phyloP scores from a whole-genome alignment of 257 asterid genomes.

The Leptodermis oblonga region DNA sequence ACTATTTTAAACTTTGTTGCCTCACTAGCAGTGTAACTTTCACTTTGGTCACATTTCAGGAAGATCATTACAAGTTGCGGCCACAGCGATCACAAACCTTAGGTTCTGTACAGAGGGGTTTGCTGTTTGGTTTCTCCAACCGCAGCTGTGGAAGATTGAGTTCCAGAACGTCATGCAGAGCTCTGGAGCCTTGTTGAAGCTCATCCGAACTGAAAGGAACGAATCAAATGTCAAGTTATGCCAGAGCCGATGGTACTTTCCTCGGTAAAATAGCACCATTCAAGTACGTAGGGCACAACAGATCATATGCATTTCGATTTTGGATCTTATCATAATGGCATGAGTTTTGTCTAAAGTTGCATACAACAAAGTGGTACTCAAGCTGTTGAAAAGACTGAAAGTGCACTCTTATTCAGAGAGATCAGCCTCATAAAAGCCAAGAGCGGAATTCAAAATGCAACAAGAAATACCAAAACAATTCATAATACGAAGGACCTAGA shows the following conservation, averaged over 20 bases:
- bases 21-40: not conserved
- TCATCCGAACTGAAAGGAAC: slow-evolving; percentile 57
- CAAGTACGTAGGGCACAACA: not conserved
- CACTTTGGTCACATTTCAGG: slow-evolving; percentile 5
- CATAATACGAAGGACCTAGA: not conserved
- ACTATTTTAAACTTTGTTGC: not conserved
- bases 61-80: slow-evolving; percentile 45
- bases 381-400: not conserved
- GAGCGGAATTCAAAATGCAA: not conserved
- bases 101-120: slow-evolving; percentile 29
- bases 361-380: not conserved
- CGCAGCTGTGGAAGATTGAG: slow-evolving; percentile 64
- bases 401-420: too few species aligned
- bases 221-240: slow-evolving; percentile 1
- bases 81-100: slow-evolving; percentile 77
- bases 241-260: not conserved
- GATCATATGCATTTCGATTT: not conserved
- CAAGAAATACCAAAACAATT: not conserved
- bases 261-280: not conserved
- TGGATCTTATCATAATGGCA: too few species aligned
- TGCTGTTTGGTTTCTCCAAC: slow-evolving; percentile 49
- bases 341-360: not conserved
- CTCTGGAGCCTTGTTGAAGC: slow-evolving; percentile 73
- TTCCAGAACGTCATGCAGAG: slow-evolving; percentile 61
- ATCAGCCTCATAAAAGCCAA: not conserved